Base-by-base conservation (phyloP, 129 eudicot species). In the Lactuca saligna region DNA sequence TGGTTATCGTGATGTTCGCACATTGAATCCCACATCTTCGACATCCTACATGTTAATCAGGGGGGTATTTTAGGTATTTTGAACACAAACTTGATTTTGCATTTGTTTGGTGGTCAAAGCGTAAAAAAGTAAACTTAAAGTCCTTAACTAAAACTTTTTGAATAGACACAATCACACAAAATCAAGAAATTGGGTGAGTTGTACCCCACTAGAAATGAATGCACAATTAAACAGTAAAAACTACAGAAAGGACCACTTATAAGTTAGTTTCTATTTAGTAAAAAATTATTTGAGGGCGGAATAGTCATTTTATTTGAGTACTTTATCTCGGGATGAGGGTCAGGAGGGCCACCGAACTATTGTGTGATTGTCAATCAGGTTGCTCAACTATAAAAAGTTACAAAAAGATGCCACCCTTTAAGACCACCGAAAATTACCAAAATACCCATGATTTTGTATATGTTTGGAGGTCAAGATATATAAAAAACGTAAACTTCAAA, bases 1-100 rank as follows among this genome's bases (percentile, higher is more conserved):
- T 92, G 98, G 84, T 70, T 79, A 10, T 82, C 80, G 17, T 92
- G 98, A 55, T 84, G 91, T 33, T 53, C 64, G 66, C 78, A 78
- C 91, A 92, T 88, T 3, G 86, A 80, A 31, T 88, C 91, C 98
- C 98, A 92, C 98, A 92, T 92, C 78, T 75, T 88, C 6, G 86
- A 70, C 89, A 89, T 92, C 94, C 98, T 92, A 80, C 79, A 76
- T 6, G 12, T 58, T 49, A 16, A 25, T 25, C 29, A 25, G 29
- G 55, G 50, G 48, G 58, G 38, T 63, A 42, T 15, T 73, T 73
- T 54, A 73, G 78, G 50, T 37, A 73, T 65, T 62, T 17, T 44
- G 12, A 44, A 12, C 12, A 44, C 12, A 44, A 7, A 44, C 6
- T 4, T 35, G 15, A 46, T 6, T 3, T 11, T 6, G 51, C 12